Evolutionary conservation across 495 filamentous ascomycete species (phyloP).

Genomic region (Ascodesmis nigricans): DNA sequence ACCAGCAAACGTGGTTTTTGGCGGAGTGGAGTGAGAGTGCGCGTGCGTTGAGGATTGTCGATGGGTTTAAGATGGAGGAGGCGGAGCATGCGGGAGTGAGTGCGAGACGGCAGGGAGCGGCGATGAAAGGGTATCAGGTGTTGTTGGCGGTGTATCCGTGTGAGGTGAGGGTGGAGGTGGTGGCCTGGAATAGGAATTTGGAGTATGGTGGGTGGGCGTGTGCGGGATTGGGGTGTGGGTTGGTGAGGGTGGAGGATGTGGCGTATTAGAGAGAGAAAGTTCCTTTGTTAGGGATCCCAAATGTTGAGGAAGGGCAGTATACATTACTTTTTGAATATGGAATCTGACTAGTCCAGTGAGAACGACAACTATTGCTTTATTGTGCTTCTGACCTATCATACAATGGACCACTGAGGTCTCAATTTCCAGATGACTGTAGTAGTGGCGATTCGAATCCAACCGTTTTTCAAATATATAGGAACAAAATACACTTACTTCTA

Average conservation of each 20-base stretch:
- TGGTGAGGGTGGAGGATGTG: conserved; percentile 48
- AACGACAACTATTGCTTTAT: too few relatives aligned
- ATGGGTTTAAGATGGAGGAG: conserved; percentile 34
- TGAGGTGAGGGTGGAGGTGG: conserved; percentile 30
- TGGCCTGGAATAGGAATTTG: conserved; percentile 48
- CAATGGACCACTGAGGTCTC: too few relatives aligned
- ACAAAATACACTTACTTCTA: too few relatives aligned
- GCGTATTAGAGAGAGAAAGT: conserved; percentile 22
- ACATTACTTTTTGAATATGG: too few relatives aligned
- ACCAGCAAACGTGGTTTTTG: conserved; percentile 39
- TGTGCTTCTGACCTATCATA: too few relatives aligned
- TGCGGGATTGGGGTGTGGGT: conserved; percentile 37
- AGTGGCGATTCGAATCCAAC: too few relatives aligned
- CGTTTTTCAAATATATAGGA: too few relatives aligned
- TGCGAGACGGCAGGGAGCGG: conserved; percentile 5
- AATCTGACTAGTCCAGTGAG: too few relatives aligned
- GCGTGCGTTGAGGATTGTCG: conserved; percentile 34
- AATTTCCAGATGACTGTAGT: too few relatives aligned
- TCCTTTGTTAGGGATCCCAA: too few relatives aligned
- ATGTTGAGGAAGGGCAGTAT: too few relatives aligned
- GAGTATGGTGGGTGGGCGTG: conserved; percentile 40
- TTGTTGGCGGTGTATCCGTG: conserved; percentile 36
- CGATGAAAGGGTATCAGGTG: conserved; percentile 14
- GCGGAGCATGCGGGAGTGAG: too few relatives aligned
- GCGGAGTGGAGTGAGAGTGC: conserved; percentile 29